Conservation (phyloP, 2,329 filamentous ascomycete species). For the Penicillium sp. region DNA sequence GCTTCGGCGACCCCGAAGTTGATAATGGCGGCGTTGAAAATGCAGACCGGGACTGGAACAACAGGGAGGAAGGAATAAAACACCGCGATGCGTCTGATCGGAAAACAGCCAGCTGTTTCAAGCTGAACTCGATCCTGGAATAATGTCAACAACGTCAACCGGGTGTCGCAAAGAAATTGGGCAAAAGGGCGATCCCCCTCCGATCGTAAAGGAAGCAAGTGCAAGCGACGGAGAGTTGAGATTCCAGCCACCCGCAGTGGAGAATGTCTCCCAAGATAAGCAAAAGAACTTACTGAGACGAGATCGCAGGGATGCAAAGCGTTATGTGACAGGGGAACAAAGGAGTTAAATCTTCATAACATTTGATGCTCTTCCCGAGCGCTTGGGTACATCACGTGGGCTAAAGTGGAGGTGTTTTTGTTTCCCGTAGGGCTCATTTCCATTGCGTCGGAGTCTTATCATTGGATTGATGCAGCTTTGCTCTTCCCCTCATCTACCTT, state of each 20-base stretch:
- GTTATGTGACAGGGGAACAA: constrained; percentile 4
- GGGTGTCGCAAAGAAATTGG: constrained; percentile 1
- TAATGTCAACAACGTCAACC: background rate
- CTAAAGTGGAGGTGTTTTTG: constrained; percentile 10
- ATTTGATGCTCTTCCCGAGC: constrained; percentile 5
- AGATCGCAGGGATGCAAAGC: constrained; percentile 4
- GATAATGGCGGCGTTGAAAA: background rate
- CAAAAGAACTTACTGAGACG: background rate
- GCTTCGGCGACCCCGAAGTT: background rate
- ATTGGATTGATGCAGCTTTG: background rate
- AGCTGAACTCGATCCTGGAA: background rate
- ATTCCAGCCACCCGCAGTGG: background rate
- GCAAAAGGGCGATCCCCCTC: constrained; percentile 16
- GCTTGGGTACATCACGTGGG: constrained; percentile 17
- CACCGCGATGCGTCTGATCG: background rate
- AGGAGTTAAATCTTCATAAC: constrained; percentile 5
- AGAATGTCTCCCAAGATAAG: background rate
- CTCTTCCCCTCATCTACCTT: background rate
- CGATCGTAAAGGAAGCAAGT: constrained; percentile 7
- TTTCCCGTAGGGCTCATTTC: background rate
- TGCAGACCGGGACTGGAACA: background rate
- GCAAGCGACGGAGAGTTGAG: constrained; percentile 4
- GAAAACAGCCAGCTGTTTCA: background rate
- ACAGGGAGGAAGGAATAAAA: background rate
- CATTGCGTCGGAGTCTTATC: background rate